A percentile compares a stretch with the other conserved stretches of the same genome.
Conservation (phyloP, 768 basidiomycete species). For the Xerocomellus chrysenteron region DNA sequence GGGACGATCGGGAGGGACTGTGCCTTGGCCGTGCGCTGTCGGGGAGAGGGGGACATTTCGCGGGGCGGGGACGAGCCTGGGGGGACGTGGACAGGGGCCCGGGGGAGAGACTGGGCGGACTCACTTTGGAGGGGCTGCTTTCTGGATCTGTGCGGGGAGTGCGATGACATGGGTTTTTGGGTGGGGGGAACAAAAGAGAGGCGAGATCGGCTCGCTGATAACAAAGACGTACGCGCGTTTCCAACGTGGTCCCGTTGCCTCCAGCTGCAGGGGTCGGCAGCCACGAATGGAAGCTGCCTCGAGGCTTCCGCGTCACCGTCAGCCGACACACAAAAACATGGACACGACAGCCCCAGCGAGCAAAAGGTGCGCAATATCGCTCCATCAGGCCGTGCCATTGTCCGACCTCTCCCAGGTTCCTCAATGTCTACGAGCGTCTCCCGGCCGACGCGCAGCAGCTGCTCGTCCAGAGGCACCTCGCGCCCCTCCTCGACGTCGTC, state of each 20-base stretch:
- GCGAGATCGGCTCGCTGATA: slow-evolving; percentile 34
- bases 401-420: slow-evolving; percentile 37
- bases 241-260: slow-evolving; percentile 58
- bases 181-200: slow-evolving; percentile 21
- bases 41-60: slow-evolving; percentile 44
- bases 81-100: neutral
- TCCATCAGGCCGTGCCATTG: neutral
- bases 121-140: slow-evolving; percentile 53
- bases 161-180: slow-evolving; percentile 50
- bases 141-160: slow-evolving; percentile 58
- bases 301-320: slow-evolving; percentile 26
- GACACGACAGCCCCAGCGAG: no score
- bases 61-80: slow-evolving; percentile 35
- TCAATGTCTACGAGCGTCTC: slow-evolving; percentile 47
- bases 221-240: slow-evolving; percentile 50
- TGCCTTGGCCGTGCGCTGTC: slow-evolving; percentile 54
- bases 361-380: slow-evolving; percentile 9
- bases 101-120: slow-evolving; percentile 22
- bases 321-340: no score
- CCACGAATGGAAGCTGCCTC: slow-evolving; percentile 54
- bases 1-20: slow-evolving; percentile 66
- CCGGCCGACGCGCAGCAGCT: slow-evolving; percentile 51
- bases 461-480: slow-evolving; percentile 51
- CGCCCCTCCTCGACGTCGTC: slow-evolving; percentile 46
- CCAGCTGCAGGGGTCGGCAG: slow-evolving; percentile 32